Percentiles rank a stretch among this genome's conserved stretches.
phyloP scores from a whole-genome alignment of 345 rosid species.

The Leavenworthia alabamica region DNA sequence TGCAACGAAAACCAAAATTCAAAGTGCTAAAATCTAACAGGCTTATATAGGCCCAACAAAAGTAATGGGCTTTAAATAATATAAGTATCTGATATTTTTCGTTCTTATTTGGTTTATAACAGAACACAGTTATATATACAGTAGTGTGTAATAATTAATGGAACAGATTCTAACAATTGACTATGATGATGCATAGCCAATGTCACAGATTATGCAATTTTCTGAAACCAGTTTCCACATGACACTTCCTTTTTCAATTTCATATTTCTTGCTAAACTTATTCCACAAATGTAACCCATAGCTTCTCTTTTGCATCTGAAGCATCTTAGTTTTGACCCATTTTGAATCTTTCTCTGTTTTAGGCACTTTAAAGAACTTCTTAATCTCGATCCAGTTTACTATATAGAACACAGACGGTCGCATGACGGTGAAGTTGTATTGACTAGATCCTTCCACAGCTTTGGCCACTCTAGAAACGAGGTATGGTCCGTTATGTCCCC shows the following conservation, averaged over 20 bases:
- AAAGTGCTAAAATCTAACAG: background rate
- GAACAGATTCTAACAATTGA: background rate
- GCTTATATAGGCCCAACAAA: background rate
- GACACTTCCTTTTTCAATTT: conserved; percentile 41
- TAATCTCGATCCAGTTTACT: conserved; percentile 52
- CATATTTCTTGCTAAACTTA: conserved; percentile 33
- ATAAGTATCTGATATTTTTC: too few species aligned
- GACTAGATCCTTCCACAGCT: conserved; percentile 35
- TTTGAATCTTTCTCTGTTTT: conserved; percentile 27
- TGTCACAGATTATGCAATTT: conserved; percentile 31
- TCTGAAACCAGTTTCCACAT: conserved; percentile 36
- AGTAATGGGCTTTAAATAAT: too few species aligned
- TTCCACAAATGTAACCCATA: conserved; percentile 67
- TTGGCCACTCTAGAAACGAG: conserved; percentile 58
- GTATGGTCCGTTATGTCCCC: conserved; percentile 88
- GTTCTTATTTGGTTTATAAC: too few species aligned
- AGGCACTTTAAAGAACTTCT: conserved; percentile 45
- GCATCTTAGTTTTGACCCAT: conserved; percentile 49
- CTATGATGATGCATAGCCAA: conserved; percentile 1
- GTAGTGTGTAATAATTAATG: too few species aligned
- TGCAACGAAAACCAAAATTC: too few species aligned
- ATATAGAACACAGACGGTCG: conserved; percentile 61
- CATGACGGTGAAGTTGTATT: conserved; percentile 47
- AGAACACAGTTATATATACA: too few species aligned
- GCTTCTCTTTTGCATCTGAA: conserved; percentile 39